Evolutionary conservation across 2,329 filamentous ascomycete species (phyloP).

Genomic region (Aspergillus versicolor): DNA sequence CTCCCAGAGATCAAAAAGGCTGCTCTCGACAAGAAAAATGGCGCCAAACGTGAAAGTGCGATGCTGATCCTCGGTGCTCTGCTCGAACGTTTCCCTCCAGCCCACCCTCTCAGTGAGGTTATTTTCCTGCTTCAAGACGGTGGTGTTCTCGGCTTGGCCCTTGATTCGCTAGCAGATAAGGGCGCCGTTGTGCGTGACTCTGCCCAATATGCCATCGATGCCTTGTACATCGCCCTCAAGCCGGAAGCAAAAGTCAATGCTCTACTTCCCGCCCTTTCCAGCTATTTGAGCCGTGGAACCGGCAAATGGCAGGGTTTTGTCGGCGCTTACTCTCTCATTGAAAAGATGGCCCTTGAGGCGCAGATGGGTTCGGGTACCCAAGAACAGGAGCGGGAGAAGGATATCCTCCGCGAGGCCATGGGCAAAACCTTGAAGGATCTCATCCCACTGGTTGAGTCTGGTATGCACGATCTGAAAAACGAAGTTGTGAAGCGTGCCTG

Average conservation of each 20-base stretch:
- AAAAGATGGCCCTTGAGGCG: conserved; percentile 93
- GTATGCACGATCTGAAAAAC: conserved; percentile 94
- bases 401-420: conserved; percentile 86
- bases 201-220: conserved; percentile 90
- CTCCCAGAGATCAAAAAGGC: conserved; percentile 70
- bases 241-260: conserved; percentile 81
- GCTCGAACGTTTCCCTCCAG: conserved; percentile 81
- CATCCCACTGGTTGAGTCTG: conserved; percentile 85
- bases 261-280: conserved; percentile 71
- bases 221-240: conserved; percentile 75
- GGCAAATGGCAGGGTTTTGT: conserved; percentile 98
- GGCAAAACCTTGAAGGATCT: conserved; percentile 73
- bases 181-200: conserved; percentile 83
- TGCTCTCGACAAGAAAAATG: conserved; percentile 90
- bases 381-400: conserved; percentile 84
- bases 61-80: conserved; percentile 94
- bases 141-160: conserved; percentile 67
- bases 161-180: conserved; percentile 90
- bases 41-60: conserved; percentile 78
- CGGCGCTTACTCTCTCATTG: conserved; percentile 78
- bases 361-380: conserved; percentile 80
- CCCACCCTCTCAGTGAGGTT: conserved; percentile 75
- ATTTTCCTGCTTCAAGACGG: conserved; percentile 80
- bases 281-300: conserved; percentile 77
- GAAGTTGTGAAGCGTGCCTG: conserved; percentile 84